These are phyloP conservation scores for Nicotiana knightiana DNA, from an alignment of 257 asterid species.

Conservation along the genomic window DNA sequence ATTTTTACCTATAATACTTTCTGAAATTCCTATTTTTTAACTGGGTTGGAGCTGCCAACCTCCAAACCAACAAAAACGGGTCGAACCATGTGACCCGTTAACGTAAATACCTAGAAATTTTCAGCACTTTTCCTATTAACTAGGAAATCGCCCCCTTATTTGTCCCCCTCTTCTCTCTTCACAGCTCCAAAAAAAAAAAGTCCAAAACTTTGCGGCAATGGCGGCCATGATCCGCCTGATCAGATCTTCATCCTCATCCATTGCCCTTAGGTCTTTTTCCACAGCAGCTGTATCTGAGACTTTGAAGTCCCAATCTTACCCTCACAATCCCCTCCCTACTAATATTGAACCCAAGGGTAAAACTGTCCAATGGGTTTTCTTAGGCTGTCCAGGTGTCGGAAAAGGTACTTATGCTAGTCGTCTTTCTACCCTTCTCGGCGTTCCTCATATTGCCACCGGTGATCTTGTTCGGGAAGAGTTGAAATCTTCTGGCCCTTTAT, in stretches of 20 bases:
- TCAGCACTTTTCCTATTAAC: background rate
- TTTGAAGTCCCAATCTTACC: constrained; percentile 23
- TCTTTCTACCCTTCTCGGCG: constrained; percentile 70
- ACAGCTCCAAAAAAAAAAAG: background rate
- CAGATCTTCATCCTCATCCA: constrained; percentile 42
- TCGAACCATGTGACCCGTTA: background rate
- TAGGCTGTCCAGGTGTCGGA: constrained; percentile 98
- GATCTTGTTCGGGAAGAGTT: constrained; percentile 98
- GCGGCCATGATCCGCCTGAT: constrained; percentile 77
- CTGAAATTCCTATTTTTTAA: too few relatives aligned
- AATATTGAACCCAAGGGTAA: constrained; percentile 54
- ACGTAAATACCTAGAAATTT: constrained; percentile 11
- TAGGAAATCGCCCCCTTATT: constrained; percentile 8
- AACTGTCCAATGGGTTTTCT: constrained; percentile 81
- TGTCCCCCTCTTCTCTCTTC: background rate
- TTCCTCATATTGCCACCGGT: constrained; percentile 97
- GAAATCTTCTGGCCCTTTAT: constrained; percentile 52
- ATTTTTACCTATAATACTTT: too few relatives aligned
- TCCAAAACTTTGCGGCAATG: constrained; percentile 34
- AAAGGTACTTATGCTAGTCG: constrained; percentile 98
- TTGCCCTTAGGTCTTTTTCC: constrained; percentile 37
- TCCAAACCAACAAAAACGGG: background rate
- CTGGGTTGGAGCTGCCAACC: too few relatives aligned
- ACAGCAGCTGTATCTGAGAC: constrained; percentile 45
- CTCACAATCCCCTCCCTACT: constrained; percentile 12